A percentile compares a stretch with the other conserved stretches of the same genome.
phyloP scores from a whole-genome alignment of 2,329 filamentous ascomycete species.

The Lachnellula suecica region DNA sequence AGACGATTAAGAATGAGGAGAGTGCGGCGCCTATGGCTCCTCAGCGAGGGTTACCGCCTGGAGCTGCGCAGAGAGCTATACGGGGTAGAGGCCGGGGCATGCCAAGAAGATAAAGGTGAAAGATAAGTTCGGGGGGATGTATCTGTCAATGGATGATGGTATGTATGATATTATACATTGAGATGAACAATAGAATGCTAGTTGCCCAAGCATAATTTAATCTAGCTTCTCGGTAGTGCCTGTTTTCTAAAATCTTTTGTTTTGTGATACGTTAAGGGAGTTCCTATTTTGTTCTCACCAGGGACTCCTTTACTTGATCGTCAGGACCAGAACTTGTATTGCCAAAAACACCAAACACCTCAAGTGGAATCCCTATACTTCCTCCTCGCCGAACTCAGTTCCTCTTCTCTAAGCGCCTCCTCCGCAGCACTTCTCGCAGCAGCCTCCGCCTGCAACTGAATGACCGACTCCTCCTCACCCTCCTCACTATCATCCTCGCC shows the following conservation, averaged over 20 bases:
- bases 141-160: constrained; percentile 1
- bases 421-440: constrained; percentile 18
- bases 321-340: neutral
- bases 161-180: constrained; percentile 9
- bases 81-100: constrained; percentile 83
- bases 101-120: constrained; percentile 56
- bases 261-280: too few relatives aligned
- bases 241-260: neutral
- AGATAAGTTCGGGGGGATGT: neutral
- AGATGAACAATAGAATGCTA: neutral
- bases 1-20: constrained; percentile 98
- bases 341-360: neutral
- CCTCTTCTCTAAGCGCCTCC: constrained; percentile 18
- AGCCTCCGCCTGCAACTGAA: constrained; percentile 19
- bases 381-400: constrained; percentile 16
- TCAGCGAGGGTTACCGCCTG: constrained; percentile 69
- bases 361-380: constrained; percentile 10
- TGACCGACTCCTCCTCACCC: constrained; percentile 8
- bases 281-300: too few relatives aligned
- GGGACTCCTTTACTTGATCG: neutral
- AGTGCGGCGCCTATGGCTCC: constrained; percentile 82
- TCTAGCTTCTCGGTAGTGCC: neutral
- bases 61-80: constrained; percentile 85
- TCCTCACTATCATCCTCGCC: constrained; percentile 10
- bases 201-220: neutral